phyloP scores from a whole-genome alignment of 352 stramenopile species.

The Phytopythium vexans region DNA sequence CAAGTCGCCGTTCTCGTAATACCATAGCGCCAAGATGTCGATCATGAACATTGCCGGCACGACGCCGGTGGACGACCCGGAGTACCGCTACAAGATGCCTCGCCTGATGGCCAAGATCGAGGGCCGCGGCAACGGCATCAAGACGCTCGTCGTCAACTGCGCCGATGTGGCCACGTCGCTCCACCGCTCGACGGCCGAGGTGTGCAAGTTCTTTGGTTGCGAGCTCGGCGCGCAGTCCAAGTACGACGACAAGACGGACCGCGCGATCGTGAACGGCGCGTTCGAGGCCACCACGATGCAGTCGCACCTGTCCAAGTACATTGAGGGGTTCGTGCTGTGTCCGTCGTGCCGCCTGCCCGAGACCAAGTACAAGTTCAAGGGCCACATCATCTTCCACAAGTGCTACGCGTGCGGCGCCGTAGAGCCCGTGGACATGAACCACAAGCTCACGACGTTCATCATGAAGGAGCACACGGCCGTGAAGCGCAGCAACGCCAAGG shows the following conservation, averaged over 20 bases:
- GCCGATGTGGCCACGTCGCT: slow-evolving; percentile 92
- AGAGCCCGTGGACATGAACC: slow-evolving; percentile 96
- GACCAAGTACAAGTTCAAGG: slow-evolving; percentile 99
- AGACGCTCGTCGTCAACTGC: slow-evolving; percentile 99
- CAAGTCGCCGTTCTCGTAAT: slow-evolving; percentile 26
- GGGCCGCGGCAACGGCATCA: slow-evolving; percentile 99
- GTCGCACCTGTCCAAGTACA: slow-evolving; percentile 97
- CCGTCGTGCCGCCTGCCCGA: slow-evolving; percentile 96
- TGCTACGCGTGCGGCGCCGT: slow-evolving; percentile 97
- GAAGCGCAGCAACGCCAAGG: slow-evolving; percentile 84
- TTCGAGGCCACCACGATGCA: slow-evolving; percentile 94
- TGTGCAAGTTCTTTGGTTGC: slow-evolving; percentile 99
- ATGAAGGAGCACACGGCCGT: slow-evolving; percentile 93
- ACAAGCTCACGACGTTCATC: slow-evolving; percentile 98
- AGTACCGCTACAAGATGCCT: slow-evolving; percentile 99
- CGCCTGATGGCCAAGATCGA: slow-evolving; percentile 96
- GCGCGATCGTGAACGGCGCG: slow-evolving; percentile 96
- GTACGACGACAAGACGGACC: slow-evolving; percentile 94
- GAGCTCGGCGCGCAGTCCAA: slow-evolving; percentile 98
- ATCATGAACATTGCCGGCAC: slow-evolving; percentile 90
- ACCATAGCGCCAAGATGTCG: slow-evolving; percentile 53
- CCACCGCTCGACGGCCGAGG: slow-evolving; percentile 93
- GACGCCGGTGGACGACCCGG: slow-evolving; percentile 89
- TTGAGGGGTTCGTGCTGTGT: slow-evolving; percentile 98
- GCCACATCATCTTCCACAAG: slow-evolving; percentile 96